Conservation (phyloP, 1,284 basidiomycete species). For the Meira miltonrushii region DNA sequence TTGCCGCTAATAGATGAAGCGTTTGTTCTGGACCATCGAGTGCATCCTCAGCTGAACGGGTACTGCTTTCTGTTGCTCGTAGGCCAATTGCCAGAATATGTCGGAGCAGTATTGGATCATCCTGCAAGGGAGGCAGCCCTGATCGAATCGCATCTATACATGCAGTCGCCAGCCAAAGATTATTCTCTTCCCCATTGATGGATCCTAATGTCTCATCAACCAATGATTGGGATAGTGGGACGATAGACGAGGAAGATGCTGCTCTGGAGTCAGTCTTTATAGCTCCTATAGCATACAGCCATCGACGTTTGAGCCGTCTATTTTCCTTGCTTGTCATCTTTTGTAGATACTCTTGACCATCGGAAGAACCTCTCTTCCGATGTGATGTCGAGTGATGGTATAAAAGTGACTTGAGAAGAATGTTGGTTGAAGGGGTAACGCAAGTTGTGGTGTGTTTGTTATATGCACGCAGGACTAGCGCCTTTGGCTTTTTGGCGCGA, state of each 20-base stretch:
- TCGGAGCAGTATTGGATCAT: not conserved
- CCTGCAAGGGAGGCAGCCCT: not conserved
- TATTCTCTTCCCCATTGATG: not conserved
- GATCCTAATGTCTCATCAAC: slow-evolving; percentile 4
- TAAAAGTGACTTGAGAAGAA: no score
- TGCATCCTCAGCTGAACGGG: not conserved
- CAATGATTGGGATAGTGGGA: not conserved
- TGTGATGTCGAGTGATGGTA: no score
- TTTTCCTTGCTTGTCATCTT: not conserved
- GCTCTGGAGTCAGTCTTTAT: not conserved
- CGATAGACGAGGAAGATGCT: not conserved
- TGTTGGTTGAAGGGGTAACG: no score
- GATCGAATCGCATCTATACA: not conserved
- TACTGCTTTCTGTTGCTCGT: not conserved
- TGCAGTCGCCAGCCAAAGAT: not conserved
- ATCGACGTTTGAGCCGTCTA: not conserved
- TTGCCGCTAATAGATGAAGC: not conserved
- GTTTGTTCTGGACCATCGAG: not conserved
- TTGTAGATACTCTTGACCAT: no score
- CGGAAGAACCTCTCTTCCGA: no score
- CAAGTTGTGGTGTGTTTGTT: no score
- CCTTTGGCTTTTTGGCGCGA: no score
- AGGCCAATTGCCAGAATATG: not conserved
- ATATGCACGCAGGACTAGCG: no score
- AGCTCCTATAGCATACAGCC: slow-evolving; percentile 1